Base-by-base conservation (phyloP, 2,329 filamentous ascomycete genomes). In the Bretziella fagacearum region DNA sequence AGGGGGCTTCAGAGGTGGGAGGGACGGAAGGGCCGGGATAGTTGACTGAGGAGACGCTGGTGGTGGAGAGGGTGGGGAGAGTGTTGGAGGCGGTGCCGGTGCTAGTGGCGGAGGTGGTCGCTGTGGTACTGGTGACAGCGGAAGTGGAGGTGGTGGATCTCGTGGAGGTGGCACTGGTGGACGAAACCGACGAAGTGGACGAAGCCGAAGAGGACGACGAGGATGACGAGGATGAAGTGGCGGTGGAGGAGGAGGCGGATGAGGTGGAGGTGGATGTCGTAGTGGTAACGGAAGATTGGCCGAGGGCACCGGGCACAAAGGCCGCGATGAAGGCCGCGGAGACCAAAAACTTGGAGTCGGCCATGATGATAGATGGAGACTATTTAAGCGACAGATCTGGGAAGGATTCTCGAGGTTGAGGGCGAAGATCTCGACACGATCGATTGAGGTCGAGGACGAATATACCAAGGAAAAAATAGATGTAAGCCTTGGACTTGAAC, bases 1-100 rank as follows among this genome's bases (percentile, higher is more conserved):
- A 98, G 13, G 89, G 86, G 4, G 91, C 91, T 57, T 81, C 75
- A 32, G 74, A 70, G 2, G 84, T 94, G 22, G 86, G 82, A 6
- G 91, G 91, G 2, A 96, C 79, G 22, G 77, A 73, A 3, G 85
- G 70, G 1, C 81, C 65, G 4, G 87, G 83, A 53, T 81, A 82
- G 18, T 74, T 73, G 53, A 66, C 65, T 44, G 69, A 60, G 3
- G 56, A 52, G 11, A 56, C 60, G 44, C 59, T 52, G 13, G 44
- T 42, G 44, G 57, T 58, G 25, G 67, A 64, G 52, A 71, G 58
- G 2, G 64, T 65, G 1, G 69, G 67, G 40, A 69, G 56, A 41
- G 52, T 41, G 17, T 52, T 50, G 22, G 53, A 53, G 10, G 55
- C 55, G 49, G 59, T 55, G 27, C 47, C 47, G 37, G 52, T 54